These are phyloP conservation scores for Mucor piriformis DNA, from an alignment of 371 early-diverging fungal species.

Conservation along the genomic window DNA sequence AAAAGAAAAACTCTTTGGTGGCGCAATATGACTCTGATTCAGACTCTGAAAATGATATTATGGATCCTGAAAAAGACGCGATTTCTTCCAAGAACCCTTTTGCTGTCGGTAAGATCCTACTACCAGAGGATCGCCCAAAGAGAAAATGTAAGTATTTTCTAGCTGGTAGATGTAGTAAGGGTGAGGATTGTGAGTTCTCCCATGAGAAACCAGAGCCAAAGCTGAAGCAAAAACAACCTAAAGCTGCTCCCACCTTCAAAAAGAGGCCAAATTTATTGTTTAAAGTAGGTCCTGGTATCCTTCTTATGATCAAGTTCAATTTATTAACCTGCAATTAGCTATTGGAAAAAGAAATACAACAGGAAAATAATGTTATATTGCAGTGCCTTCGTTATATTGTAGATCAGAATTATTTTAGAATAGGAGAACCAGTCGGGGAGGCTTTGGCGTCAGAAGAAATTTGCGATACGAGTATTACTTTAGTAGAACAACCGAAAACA, in stretches of 20 bases:
- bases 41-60: slow-evolving; percentile 31
- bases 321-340: slow-evolving; percentile 23
- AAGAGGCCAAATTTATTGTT: slow-evolving; percentile 47
- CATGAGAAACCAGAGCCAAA: slow-evolving; percentile 46
- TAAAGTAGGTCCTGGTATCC: slow-evolving; percentile 44
- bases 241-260: slow-evolving; percentile 21
- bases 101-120: slow-evolving; percentile 40
- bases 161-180: slow-evolving; percentile 46
- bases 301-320: neutral
- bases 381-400: slow-evolving; percentile 51
- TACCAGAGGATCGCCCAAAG: slow-evolving; percentile 33
- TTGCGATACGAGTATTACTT: too few species aligned
- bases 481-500: too few species aligned
- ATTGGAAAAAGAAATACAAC: slow-evolving; percentile 54
- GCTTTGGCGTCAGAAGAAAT: too few species aligned
- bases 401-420: slow-evolving; percentile 40
- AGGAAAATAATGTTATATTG: slow-evolving; percentile 56
- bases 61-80: slow-evolving; percentile 58
- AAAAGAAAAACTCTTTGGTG: slow-evolving; percentile 8
- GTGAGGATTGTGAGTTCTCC: slow-evolving; percentile 49
- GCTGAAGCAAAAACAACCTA: slow-evolving; percentile 28
- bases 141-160: slow-evolving; percentile 54
- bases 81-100: slow-evolving; percentile 59
- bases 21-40: slow-evolving; percentile 12
- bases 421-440: too few species aligned